phyloP scores from a whole-genome alignment of 2,329 filamentous ascomycete species.

The Ilyonectria destructans region DNA sequence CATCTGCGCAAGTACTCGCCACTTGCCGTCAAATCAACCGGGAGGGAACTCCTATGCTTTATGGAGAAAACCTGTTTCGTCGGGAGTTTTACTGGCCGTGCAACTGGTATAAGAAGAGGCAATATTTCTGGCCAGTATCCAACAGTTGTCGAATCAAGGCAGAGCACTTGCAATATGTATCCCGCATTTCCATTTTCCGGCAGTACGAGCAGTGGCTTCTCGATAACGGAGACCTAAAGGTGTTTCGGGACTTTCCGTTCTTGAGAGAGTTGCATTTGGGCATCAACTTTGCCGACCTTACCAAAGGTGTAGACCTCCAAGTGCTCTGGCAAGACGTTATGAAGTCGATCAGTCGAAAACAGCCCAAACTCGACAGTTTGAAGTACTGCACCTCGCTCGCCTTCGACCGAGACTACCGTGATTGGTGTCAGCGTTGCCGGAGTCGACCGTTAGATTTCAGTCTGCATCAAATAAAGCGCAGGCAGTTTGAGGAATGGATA shows the following conservation, averaged over 20 bases:
- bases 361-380: not conserved
- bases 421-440: constrained; percentile 19
- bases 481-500: constrained; percentile 27
- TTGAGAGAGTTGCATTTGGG: constrained; percentile 30
- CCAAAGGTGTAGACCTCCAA: not conserved
- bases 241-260: constrained; percentile 22
- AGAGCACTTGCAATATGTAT: constrained; percentile 21
- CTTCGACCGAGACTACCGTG: constrained; percentile 3
- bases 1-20: constrained; percentile 15
- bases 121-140: not conserved
- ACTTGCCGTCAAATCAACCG: constrained; percentile 28
- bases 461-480: constrained; percentile 30
- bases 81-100: constrained; percentile 21
- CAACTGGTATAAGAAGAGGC: not conserved
- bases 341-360: not conserved
- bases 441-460: constrained; percentile 8
- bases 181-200: constrained; percentile 12
- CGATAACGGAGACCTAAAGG: not conserved
- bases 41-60: constrained; percentile 30
- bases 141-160: constrained; percentile 22
- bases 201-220: constrained; percentile 19
- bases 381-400: constrained; percentile 1
- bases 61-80: constrained; percentile 28
- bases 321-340: constrained; percentile 2
- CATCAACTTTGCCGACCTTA: constrained; percentile 8